phyloP scores from a whole-genome alignment of 1,139 yeast species.

The Suhomyces coccinellae region DNA sequence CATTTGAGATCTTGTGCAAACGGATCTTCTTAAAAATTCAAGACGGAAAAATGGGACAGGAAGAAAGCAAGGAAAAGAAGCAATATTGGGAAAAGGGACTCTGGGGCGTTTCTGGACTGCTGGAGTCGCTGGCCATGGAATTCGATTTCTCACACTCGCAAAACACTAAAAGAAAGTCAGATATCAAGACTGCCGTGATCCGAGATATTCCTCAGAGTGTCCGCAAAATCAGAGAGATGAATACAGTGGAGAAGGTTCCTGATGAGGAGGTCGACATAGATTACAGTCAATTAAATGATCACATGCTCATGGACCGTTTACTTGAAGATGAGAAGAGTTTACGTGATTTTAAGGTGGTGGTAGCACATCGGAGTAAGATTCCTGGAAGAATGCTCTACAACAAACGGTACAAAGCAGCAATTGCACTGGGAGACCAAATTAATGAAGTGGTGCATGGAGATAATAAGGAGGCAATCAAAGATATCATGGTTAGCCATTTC shows the following conservation, averaged over 20 bases:
- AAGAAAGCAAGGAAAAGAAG: background rate
- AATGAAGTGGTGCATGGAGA: slow-evolving; percentile 8
- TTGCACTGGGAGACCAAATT: slow-evolving; percentile 8
- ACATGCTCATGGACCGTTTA: slow-evolving; percentile 11
- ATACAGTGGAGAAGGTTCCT: slow-evolving; percentile 7
- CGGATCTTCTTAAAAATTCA: slow-evolving; percentile 17
- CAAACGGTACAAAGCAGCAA: slow-evolving; percentile 10
- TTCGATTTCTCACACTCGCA: background rate
- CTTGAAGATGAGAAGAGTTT: slow-evolving; percentile 12
- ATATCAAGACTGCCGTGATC: slow-evolving; percentile 7
- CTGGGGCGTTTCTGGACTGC: background rate
- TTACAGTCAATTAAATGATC: slow-evolving; percentile 11
- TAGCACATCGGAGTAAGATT: slow-evolving; percentile 15
- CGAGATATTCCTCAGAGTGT: background rate
- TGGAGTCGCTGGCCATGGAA: background rate
- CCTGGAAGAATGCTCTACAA: slow-evolving; percentile 13
- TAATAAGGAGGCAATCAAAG: slow-evolving; percentile 14
- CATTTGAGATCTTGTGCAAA: slow-evolving; percentile 18
- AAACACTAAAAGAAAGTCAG: background rate
- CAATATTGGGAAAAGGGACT: slow-evolving; percentile 8
- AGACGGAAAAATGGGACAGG: slow-evolving; percentile 9
- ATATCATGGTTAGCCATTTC: slow-evolving; percentile 15
- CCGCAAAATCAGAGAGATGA: slow-evolving; percentile 1
- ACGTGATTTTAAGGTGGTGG: slow-evolving; percentile 15
- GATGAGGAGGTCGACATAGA: slow-evolving; percentile 11